Base-by-base conservation (phyloP, 495 filamentous ascomycete genomes). In the Xanthoparmelia taractica region DNA sequence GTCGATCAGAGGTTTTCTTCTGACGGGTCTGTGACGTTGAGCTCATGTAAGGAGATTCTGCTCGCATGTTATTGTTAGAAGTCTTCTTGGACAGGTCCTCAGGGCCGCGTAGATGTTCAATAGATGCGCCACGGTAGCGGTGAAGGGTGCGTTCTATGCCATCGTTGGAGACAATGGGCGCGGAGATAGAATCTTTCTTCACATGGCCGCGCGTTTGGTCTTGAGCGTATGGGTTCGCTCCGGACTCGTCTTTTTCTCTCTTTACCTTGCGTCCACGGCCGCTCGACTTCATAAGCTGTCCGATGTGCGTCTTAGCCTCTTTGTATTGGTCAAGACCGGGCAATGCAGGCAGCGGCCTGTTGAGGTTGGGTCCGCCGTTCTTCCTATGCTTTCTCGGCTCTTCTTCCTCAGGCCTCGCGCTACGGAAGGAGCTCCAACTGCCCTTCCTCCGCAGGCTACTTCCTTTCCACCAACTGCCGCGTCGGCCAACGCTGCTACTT, bases 351-450 rank as follows among this genome's bases (percentile, higher is more conserved):
- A 71, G 47, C 7, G 65, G 63, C 4, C 69, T 67, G 37, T 71
- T 71, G 52, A 71, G 61, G 58, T 71, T 69, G 13, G 58, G 61
- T 36, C 41, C 64, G 8, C 69, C 69, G n/a, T 66, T 65, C 17
- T 65, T 58, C 13, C 56, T 43, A 12, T 58, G 41, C 37, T 58
- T 63, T 20, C 48, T 65, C 2, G 61, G 57, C 29, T 66, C 57
- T 13, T 65, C 68, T n/a, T 52, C 45, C 17, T 71, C 67, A n/a
- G 55, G 45, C 18, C 60, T 58, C 6, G 41, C 63, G 48, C 69
- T 71, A n/a, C 69, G 67, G 58, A 68, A 71, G 25, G 69, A 71
- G 33, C 59, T 61, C 67, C 66, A 71, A 50, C 69, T 71, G n/a
- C 63, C 60, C 64, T 65, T 66, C 38, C 65, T 56, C 40, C 65